These are phyloP conservation scores for Tuber microsphaerosporum DNA, from an alignment of 495 filamentous ascomycete genomes.

Conservation along the genomic window DNA sequence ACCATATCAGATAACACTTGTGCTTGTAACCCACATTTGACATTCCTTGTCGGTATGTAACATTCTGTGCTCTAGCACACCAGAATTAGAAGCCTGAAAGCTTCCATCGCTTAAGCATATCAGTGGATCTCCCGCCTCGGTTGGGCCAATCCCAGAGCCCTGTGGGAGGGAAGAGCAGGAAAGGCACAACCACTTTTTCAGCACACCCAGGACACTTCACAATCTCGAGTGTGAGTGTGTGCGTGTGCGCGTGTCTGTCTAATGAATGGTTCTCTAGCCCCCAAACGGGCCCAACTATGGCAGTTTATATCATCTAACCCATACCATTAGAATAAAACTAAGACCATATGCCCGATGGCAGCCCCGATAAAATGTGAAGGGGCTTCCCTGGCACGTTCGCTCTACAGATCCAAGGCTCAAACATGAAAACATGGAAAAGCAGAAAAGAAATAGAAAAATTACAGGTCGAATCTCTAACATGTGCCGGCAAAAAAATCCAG, in stretches of 20 bases:
- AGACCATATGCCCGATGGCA: not conserved
- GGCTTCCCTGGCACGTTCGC: not conserved
- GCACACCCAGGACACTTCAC: not conserved
- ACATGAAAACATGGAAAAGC: not conserved
- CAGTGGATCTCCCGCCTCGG: constrained; percentile 1
- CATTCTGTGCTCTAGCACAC: not conserved
- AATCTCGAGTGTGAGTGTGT: not conserved
- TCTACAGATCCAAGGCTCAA: not conserved
- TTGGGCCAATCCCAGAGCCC: not conserved
- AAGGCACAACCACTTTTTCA: not conserved
- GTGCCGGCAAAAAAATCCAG: not conserved
- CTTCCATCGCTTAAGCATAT: constrained; percentile 3
- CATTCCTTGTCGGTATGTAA: not conserved
- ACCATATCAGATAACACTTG: not conserved
- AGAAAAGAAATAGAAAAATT: not conserved
- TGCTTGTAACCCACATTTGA: not conserved
- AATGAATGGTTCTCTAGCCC: not conserved
- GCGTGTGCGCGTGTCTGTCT: not conserved
- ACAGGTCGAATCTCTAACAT: constrained; percentile 2
- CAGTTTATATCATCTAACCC: not conserved
- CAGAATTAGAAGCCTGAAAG: not conserved
- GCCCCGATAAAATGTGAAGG: not conserved
- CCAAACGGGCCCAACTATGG: not conserved
- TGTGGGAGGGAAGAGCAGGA: not conserved
- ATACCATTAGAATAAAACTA: not conserved